A percentile compares a stretch with the other conserved stretches of the same genome.
Evolutionary conservation across 2,329 filamentous ascomycete species (phyloP).

Genomic region (Hypoxylon sp.): DNA sequence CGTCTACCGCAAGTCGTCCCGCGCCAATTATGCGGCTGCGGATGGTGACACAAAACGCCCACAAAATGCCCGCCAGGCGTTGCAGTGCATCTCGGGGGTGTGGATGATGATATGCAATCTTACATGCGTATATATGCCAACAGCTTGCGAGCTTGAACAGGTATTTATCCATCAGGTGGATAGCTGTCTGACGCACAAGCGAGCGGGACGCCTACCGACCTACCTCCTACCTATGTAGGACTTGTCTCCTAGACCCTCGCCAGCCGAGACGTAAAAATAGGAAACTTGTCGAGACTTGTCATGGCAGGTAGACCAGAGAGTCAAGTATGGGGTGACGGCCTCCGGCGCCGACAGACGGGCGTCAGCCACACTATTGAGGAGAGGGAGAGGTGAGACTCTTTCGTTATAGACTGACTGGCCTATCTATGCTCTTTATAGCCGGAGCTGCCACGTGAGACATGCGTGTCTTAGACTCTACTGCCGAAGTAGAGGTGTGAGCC

Average conservation of each 20-base stretch:
- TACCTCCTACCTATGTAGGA: no score
- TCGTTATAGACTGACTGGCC: constrained; percentile 14
- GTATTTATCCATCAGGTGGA: constrained; percentile 13
- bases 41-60: constrained; percentile 27
- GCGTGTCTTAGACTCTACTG: constrained; percentile 29
- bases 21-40: constrained; percentile 25
- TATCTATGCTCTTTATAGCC: constrained; percentile 21
- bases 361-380: constrained; percentile 20
- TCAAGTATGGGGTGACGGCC: no score
- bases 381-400: no score
- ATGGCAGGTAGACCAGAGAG: no score
- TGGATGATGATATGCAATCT: constrained; percentile 25
- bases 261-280: no score
- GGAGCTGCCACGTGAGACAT: constrained; percentile 33
- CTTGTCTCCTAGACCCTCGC: no score
- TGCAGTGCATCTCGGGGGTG: constrained; percentile 36
- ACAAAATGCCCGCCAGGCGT: constrained; percentile 25
- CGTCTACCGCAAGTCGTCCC: constrained; percentile 20
- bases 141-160: constrained; percentile 18
- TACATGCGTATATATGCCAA: constrained; percentile 18
- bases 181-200: not conserved
- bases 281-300: no score
- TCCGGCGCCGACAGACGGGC: constrained; percentile 6
- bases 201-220: constrained; percentile 3
- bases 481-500: constrained; percentile 13